These are phyloP conservation scores for Hippophae tibetana DNA, from an alignment of 306 rosid genomes.

Conservation along the genomic window DNA sequence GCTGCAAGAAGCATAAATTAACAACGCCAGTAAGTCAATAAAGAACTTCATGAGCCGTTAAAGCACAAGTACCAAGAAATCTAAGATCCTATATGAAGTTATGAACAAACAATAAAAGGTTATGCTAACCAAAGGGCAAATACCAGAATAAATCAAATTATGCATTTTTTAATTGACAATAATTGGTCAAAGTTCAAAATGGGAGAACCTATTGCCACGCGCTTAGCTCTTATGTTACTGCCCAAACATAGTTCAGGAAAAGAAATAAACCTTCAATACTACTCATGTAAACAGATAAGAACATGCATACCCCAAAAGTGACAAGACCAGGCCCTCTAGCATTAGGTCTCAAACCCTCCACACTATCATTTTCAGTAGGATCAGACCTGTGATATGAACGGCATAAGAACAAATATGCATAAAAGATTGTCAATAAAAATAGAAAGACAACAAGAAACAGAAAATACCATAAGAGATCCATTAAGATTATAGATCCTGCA, in stretches of 20 bases:
- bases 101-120: too few species aligned
- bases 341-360: slow-evolving; percentile 98
- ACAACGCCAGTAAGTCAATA: too few species aligned
- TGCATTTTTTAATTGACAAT: too few species aligned
- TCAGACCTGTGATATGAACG: slow-evolving; percentile 67
- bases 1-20: slow-evolving; percentile 48
- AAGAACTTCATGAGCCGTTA: too few species aligned
- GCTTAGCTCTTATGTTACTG: too few species aligned
- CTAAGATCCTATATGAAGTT: too few species aligned
- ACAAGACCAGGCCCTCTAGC: slow-evolving; percentile 99
- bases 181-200: too few species aligned
- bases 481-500: slow-evolving; percentile 89
- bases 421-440: background rate
- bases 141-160: too few species aligned
- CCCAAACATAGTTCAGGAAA: too few species aligned
- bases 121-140: too few species aligned
- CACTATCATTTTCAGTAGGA: slow-evolving; percentile 96
- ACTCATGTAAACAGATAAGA: background rate
- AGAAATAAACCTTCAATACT: slow-evolving; percentile 9
- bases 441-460: slow-evolving; percentile 11
- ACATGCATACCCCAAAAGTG: slow-evolving; percentile 76
- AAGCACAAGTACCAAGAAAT: too few species aligned
- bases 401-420: slow-evolving; percentile 9
- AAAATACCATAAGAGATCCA: slow-evolving; percentile 89
- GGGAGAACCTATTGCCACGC: too few species aligned